phyloP scores from a whole-genome alignment of 106 monocot genomes.

The Dioscorea alata region DNA sequence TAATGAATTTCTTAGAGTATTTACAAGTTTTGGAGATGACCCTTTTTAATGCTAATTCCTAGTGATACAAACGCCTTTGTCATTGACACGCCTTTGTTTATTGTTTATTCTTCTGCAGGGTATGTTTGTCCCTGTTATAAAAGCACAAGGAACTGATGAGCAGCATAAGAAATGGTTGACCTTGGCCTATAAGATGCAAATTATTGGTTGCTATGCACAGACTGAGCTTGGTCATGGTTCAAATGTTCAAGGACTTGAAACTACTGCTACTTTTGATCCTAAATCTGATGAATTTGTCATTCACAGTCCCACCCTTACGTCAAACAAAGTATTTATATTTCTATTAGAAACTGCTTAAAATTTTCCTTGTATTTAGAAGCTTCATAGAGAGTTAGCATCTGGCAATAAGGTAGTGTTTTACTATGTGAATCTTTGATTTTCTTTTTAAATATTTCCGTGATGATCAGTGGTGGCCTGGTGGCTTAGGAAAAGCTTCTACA shows the following conservation, averaged over 20 bases:
- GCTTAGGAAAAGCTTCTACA: slow-evolving; percentile 87
- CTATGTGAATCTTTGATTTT: neutral
- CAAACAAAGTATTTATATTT: slow-evolving; percentile 67
- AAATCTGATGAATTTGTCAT: slow-evolving; percentile 95
- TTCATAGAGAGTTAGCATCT: too few species aligned
- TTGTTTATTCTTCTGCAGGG: slow-evolving; percentile 38
- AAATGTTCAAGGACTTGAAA: slow-evolving; percentile 99
- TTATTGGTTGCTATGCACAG: slow-evolving; percentile 98
- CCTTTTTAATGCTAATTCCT: neutral
- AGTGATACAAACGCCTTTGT: neutral
- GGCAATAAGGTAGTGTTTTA: too few species aligned
- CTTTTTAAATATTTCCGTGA: neutral
- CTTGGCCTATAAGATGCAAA: slow-evolving; percentile 80
- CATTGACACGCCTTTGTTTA: neutral
- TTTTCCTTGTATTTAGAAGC: too few species aligned
- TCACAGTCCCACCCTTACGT: slow-evolving; percentile 93
- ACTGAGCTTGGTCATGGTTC: slow-evolving; percentile 99
- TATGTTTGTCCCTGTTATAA: slow-evolving; percentile 96
- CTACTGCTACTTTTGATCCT: slow-evolving; percentile 94
- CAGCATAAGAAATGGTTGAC: slow-evolving; percentile 94
- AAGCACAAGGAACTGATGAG: slow-evolving; percentile 91
- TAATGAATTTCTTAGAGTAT: too few species aligned
- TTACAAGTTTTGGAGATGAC: neutral
- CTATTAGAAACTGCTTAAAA: neutral
- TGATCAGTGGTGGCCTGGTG: slow-evolving; percentile 99